A percentile compares a stretch with the other conserved stretches of the same genome.
Conservation (phyloP, 306 rosid species). For the Acmispon strigosus region DNA sequence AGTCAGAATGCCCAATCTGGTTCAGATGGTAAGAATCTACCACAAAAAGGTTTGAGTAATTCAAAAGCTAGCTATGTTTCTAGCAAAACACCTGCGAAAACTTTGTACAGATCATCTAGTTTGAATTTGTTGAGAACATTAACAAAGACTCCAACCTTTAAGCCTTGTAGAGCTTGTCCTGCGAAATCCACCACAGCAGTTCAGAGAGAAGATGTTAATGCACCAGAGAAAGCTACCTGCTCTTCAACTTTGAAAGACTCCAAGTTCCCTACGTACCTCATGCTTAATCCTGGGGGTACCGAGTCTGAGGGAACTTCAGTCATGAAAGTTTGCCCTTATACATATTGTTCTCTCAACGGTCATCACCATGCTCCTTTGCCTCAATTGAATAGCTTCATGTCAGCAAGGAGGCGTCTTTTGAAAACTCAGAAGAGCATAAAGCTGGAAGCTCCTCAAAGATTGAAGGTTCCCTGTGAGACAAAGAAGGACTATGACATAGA, state of each 20-base stretch:
- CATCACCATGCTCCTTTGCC: slow-evolving; percentile 52
- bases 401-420: slow-evolving; percentile 44
- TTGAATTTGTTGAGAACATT: slow-evolving; percentile 39
- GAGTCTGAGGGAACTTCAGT: slow-evolving; percentile 65
- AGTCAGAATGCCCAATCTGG: slow-evolving; percentile 23
- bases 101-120: slow-evolving; percentile 35
- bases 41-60: slow-evolving; percentile 18
- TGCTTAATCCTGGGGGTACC: slow-evolving; percentile 46
- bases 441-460: slow-evolving; percentile 29
- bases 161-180: slow-evolving; percentile 30
- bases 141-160: slow-evolving; percentile 43
- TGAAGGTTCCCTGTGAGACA: slow-evolving; percentile 27
- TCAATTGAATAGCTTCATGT: slow-evolving; percentile 58
- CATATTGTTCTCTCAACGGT: slow-evolving; percentile 79
- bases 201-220: slow-evolving; percentile 31
- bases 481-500: slow-evolving; percentile 12
- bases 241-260: slow-evolving; percentile 72
- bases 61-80: slow-evolving; percentile 24
- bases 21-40: slow-evolving; percentile 34
- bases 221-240: slow-evolving; percentile 52
- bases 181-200: slow-evolving; percentile 37
- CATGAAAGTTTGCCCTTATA: slow-evolving; percentile 67
- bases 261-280: slow-evolving; percentile 43
- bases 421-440: slow-evolving; percentile 43
- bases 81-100: slow-evolving; percentile 29